These are phyloP conservation scores for Closterium sp. DNA, from an alignment of 139 green algal species.

Conservation along the genomic window DNA sequence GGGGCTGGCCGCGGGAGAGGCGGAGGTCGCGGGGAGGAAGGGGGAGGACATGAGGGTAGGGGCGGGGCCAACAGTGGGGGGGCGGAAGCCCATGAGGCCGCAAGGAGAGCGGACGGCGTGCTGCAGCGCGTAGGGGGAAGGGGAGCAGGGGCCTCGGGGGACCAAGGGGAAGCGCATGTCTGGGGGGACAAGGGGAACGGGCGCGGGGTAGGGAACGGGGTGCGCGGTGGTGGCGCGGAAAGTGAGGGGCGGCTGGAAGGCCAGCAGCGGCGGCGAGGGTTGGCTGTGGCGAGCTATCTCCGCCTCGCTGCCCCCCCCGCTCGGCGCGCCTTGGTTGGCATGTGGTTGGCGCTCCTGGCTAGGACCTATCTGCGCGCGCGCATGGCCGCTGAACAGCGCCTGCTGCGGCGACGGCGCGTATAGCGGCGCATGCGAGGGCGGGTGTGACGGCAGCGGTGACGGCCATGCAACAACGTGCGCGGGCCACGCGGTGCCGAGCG, in stretches of 20 bases:
- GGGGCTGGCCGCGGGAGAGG: neutral
- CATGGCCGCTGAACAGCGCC: neutral
- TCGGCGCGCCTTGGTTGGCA: neutral
- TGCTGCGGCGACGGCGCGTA: neutral
- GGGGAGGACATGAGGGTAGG: neutral
- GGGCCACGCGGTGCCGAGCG: neutral
- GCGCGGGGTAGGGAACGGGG: neutral
- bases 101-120: neutral
- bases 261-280: neutral
- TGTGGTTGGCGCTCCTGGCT: neutral
- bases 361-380: neutral
- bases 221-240: neutral
- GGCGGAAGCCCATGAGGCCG: neutral
- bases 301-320: too few species aligned
- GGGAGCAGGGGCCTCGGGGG: neutral
- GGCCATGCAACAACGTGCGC: neutral
- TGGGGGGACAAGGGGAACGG: neutral
- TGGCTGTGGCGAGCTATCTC: neutral
- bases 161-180: neutral
- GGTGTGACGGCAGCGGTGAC: neutral
- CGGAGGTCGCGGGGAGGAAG: neutral
- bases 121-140: neutral
- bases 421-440: neutral
- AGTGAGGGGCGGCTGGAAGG: neutral
- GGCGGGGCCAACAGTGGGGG: neutral